Evolutionary conservation across 441 rosid species (phyloP).

Genomic region (Omphalea diandra): DNA sequence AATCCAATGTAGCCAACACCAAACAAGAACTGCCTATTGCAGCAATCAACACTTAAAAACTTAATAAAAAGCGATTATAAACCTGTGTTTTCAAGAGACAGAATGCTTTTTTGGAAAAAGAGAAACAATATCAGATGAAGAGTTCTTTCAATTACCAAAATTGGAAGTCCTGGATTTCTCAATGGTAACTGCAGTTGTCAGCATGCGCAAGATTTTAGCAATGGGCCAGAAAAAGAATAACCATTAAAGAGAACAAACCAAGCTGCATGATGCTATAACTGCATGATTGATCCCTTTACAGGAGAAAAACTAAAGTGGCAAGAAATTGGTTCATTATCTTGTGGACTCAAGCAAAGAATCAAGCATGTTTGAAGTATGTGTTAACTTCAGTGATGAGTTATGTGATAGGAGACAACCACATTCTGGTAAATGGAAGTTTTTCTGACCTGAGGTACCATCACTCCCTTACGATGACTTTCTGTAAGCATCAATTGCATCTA

Average conservation of each 20-base stretch:
- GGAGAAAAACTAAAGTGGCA: constrained; percentile 1
- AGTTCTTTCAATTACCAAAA: constrained; percentile 26
- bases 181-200: constrained; percentile 2
- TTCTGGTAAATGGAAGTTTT: constrained; percentile 92
- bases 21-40: constrained; percentile 1
- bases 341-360: constrained; percentile 26
- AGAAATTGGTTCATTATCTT: constrained; percentile 21
- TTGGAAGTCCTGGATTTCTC: constrained; percentile 26
- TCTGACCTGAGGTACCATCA: constrained; percentile 70
- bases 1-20: neutral
- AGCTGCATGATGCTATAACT: constrained; percentile 11
- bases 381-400: constrained; percentile 39
- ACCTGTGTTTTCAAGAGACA: neutral
- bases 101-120: constrained; percentile 12
- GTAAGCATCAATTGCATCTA: constrained; percentile 64
- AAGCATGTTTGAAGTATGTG: constrained; percentile 28
- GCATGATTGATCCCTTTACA: constrained; percentile 19
- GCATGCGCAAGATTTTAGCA: constrained; percentile 13
- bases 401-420: constrained; percentile 67
- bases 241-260: constrained; percentile 3
- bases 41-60: constrained; percentile 12
- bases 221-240: neutral
- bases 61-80: neutral
- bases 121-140: constrained; percentile 14
- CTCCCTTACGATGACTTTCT: constrained; percentile 81